Base-by-base conservation (phyloP, 2,329 filamentous ascomycete genomes). In the Metarhizium sp. region DNA sequence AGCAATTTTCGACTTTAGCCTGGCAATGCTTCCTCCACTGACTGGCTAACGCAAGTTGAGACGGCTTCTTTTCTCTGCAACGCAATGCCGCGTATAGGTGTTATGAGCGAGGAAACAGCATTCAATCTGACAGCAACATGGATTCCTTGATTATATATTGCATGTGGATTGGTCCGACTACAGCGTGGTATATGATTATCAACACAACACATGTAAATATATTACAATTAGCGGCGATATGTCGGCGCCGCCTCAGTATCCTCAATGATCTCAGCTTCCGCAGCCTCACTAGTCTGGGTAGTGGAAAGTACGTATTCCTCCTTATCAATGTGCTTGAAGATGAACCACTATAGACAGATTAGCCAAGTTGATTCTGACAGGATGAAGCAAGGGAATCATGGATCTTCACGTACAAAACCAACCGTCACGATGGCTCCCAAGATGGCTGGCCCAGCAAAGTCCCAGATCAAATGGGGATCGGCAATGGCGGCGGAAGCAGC, bases 391-490 rank as follows among this genome's bases (percentile, higher is more conserved):
- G 47, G 10, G 30, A 30, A 18, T 45, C 42, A 16, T 29, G 8
- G 7, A 34, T 34, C 10, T 11, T 7, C 38, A 55, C 57, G 36
- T 56, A 59, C 60, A 62, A 79, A 78, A 52, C 72, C 36, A 18
- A 76, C 64, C 16, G 74, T 72, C 11, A 75, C 61, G 38, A 78
- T 60, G 46, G 64, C 71, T 54, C 76, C 76, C 16, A 71, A 64
- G 47, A 78, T 78, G 38, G 76, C 73, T 10, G 72, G 69, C 38
- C 71, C 77, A 45, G 73, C 75, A 59, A 79, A 77, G 60, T 74
- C 75, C 76, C 75, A 78, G 6, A 73, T 74, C 42, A 80, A 64
- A 59, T 75, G 71, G 6, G 77, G 77, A 61, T 80, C 77, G 0
- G 67, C 69, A 55, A 80, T 70, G 45, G 76, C 70, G 4, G 72